Evolutionary conservation across 2,329 filamentous ascomycete species (phyloP), one percentile per base, ranked within the genome.

Genomic region (Colletotrichum liriopes): DNA sequence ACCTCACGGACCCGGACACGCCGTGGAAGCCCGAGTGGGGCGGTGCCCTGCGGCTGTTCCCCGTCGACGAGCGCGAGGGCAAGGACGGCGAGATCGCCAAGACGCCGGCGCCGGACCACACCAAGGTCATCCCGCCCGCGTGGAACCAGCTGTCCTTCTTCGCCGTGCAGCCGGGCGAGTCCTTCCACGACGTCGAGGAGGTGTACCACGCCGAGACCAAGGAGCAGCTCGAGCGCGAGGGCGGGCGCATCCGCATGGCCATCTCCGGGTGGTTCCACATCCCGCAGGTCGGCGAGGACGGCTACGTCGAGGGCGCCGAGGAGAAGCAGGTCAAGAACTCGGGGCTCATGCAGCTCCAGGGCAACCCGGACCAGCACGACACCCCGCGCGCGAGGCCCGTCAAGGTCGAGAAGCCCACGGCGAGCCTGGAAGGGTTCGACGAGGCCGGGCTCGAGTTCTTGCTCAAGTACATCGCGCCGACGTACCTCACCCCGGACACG

Each of bases 221-320:
- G 79, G 88, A 85, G 77, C 89, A 90, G 82, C 88, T 91, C 66
- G 88, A 87, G 79, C 90, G 87, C 81, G 89, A 95, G 71, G 92
- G 93, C 23, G 93, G 92, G 1, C 90, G 94, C 59, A 91, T 98
- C 60, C 92, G 96, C 76, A 98, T 99, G 96, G 96, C 96, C 62
- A 98, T 99, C 79, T 98, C 94, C 80, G 96, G 96, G 64, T 99
- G 96, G 96, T 99, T 97, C 82, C 96, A 99, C 82, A 98, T 99
- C 74, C 96, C 96, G 0, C 96, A 99, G 83, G 84, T 93, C 76
- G 96, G 96, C 67, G 96, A 99, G 82, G 94, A 97, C 35, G 96
- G 96, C 54, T 99, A 93, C 77, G 91, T 97, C 76, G 86, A 93
- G 79, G 96, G 96, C 5, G 88, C 96, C 66, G 96, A 98, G 81